Percentiles rank a stretch among this genome's conserved stretches.
Evolutionary conservation across 1,284 basidiomycete species (phyloP).

Genomic region (Ganoderma multipileum): DNA sequence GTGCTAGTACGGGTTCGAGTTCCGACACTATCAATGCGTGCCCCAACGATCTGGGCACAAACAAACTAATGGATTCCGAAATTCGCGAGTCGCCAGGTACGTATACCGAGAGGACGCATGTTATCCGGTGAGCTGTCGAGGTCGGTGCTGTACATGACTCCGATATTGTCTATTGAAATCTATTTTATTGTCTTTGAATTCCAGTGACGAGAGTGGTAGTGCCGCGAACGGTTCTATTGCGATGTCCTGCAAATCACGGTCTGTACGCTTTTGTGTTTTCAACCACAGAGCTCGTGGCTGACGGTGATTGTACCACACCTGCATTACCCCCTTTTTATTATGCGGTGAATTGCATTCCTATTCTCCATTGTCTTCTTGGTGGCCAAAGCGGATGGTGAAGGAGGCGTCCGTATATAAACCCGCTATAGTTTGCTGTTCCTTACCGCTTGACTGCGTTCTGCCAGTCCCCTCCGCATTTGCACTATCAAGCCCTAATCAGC

Average conservation of each 20-base stretch:
- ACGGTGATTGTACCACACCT: neutral
- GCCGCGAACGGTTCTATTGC: neutral
- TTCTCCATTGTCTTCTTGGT: neutral
- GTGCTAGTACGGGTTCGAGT: too few relatives aligned
- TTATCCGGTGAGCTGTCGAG: too few relatives aligned
- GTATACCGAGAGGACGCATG: too few relatives aligned
- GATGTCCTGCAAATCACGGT: neutral
- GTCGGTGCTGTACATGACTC: too few relatives aligned
- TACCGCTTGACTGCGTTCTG: neutral
- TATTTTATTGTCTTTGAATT: neutral
- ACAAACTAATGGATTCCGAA: too few relatives aligned
- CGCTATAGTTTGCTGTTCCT: neutral
- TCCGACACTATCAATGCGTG: too few relatives aligned
- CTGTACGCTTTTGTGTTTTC: neutral
- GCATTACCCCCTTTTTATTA: neutral
- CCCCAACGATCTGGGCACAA: too few relatives aligned
- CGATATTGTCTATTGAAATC: too few relatives aligned
- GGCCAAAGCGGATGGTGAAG: neutral
- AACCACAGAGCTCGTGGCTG: neutral
- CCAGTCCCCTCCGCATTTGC: neutral
- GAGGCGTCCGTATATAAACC: neutral
- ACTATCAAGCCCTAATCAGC: neutral
- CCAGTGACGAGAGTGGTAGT: neutral
- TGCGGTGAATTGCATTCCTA: neutral
- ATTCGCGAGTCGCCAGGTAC: too few relatives aligned